Evolutionary conservation across 371 early-diverging fungal genomes (phyloP).

Genomic region (Mucor circinelloides): DNA sequence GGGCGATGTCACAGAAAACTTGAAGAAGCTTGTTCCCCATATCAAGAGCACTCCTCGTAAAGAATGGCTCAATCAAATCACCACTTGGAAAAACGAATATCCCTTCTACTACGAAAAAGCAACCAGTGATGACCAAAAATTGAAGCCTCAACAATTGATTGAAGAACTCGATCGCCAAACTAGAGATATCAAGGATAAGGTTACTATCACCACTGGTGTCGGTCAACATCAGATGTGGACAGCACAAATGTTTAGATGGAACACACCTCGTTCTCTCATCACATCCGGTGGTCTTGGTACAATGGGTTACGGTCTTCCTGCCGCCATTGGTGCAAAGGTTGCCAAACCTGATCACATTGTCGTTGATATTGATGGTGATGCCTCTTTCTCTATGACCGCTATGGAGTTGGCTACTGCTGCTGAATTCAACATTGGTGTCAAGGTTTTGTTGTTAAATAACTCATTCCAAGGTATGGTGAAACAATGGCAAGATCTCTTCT

Average conservation of each 20-base stretch:
- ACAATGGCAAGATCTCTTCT: conserved; percentile 98
- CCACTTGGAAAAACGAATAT: conserved; percentile 87
- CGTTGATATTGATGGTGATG: conserved; percentile 97
- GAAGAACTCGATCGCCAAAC: conserved; percentile 89
- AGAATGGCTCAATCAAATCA: conserved; percentile 83
- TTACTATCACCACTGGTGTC: conserved; percentile 94
- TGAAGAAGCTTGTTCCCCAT: conserved; percentile 78
- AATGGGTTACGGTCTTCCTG: conserved; percentile 96
- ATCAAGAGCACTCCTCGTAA: conserved; percentile 70
- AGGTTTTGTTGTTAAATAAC: conserved; percentile 94
- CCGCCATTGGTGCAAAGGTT: conserved; percentile 96
- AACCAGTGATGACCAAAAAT: conserved; percentile 31
- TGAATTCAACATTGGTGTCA: conserved; percentile 95
- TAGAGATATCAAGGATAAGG: conserved; percentile 82
- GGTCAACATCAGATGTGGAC: conserved; percentile 99
- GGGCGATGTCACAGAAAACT: conserved; percentile 90
- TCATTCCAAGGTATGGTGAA: conserved; percentile 99
- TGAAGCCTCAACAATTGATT: conserved; percentile 94
- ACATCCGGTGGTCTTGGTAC: conserved; percentile 97
- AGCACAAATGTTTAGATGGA: conserved; percentile 86
- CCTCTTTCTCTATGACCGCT: conserved; percentile 96
- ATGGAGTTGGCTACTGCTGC: conserved; percentile 96
- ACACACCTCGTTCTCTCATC: conserved; percentile 85
- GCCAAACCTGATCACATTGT: conserved; percentile 92
- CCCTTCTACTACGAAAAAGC: conserved; percentile 81